phyloP scores from a whole-genome alignment of 2,329 filamentous ascomycete species.

The Aschersonia sp. region DNA sequence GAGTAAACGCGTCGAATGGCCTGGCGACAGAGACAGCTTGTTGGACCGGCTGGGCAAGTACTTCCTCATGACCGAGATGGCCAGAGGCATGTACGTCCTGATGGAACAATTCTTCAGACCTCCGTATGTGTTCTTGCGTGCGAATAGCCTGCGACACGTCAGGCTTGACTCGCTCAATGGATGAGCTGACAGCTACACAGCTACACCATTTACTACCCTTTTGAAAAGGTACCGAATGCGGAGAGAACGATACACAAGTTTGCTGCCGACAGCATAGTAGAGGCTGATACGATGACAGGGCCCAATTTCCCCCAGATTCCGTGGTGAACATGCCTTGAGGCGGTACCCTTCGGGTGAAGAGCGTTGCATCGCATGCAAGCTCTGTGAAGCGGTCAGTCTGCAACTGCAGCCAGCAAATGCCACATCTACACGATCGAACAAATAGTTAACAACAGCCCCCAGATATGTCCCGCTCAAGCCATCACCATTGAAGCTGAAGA shows the following conservation, averaged over 20 bases:
- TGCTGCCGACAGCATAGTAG: not conserved
- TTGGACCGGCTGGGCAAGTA: constrained; percentile 81
- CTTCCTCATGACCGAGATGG: constrained; percentile 92
- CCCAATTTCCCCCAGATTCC: constrained; percentile 93
- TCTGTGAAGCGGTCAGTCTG: constrained; percentile 68
- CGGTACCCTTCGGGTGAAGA: constrained; percentile 96
- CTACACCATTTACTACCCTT: constrained; percentile 97
- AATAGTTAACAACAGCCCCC: not conserved
- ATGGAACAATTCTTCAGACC: constrained; percentile 97
- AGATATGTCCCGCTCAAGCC: constrained; percentile 91
- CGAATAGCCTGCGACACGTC: not conserved
- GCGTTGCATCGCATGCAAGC: constrained; percentile 98
- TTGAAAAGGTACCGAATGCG: constrained; percentile 59
- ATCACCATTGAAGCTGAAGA: constrained; percentile 99
- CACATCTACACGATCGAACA: too few relatives aligned
- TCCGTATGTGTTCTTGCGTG: constrained; percentile 56
- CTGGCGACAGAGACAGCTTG: constrained; percentile 61
- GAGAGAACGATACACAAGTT: not conserved
- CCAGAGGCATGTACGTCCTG: constrained; percentile 94
- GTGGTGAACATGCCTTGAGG: constrained; percentile 91
- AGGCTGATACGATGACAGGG: constrained; percentile 33
- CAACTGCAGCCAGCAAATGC: too few relatives aligned
- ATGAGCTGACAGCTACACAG: constrained; percentile 27
- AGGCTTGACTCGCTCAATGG: not conserved
- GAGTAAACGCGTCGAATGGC: constrained; percentile 60